phyloP scores from a whole-genome alignment of 768 basidiomycete genomes.

The Suillus occidentalis region DNA sequence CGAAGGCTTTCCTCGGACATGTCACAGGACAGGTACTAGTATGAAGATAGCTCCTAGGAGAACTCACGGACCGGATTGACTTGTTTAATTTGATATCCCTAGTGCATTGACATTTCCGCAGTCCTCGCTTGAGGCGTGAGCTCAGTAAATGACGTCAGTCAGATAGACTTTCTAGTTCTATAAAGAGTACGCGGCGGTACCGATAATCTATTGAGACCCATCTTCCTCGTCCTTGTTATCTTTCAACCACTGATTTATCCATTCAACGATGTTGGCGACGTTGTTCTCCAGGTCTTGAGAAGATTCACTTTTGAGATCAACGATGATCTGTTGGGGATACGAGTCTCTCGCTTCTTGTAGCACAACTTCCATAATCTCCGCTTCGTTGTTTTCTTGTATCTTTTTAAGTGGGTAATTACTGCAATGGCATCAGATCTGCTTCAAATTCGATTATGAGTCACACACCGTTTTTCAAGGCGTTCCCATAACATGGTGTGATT shows the following conservation, averaged over 20 bases:
- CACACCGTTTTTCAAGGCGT: conserved; percentile 85
- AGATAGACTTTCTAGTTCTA: not conserved
- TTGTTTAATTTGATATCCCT: not conserved
- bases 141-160: not conserved
- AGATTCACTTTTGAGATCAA: conserved; percentile 77
- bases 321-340: conserved; percentile 83
- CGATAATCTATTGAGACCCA: not conserved
- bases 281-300: conserved; percentile 84
- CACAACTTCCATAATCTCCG: conserved; percentile 96
- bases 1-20: not conserved
- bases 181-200: not conserved
- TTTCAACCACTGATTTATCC: conserved; percentile 77
- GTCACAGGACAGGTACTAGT: too few species aligned
- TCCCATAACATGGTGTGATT: conserved; percentile 88
- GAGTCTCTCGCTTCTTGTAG: conserved; percentile 85
- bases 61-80: not conserved
- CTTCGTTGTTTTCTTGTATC: conserved; percentile 97
- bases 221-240: conserved; percentile 18
- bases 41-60: too few species aligned
- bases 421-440: conserved; percentile 5
- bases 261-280: conserved; percentile 81
- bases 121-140: too few species aligned
- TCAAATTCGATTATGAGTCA: not conserved
- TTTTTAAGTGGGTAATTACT: conserved; percentile 90
- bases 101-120: not conserved